These are phyloP conservation scores for Mycena crocata DNA, from an alignment of 768 basidiomycete species.

Conservation along the genomic window DNA sequence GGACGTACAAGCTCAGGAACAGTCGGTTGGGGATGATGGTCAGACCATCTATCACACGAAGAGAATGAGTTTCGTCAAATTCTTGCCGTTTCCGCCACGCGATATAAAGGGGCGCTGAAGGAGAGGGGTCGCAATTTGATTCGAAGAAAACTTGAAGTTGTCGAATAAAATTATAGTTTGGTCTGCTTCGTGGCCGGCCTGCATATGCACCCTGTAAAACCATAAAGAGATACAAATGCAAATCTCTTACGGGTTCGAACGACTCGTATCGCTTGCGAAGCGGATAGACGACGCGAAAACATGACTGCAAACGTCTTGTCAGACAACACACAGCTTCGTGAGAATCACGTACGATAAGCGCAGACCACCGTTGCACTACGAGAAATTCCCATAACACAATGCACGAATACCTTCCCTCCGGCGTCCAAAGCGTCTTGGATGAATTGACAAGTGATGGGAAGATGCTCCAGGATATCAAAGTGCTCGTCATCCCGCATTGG, in stretches of 20 bases:
- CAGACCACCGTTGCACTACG: slow-evolving; percentile 58
- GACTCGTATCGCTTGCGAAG: slow-evolving; percentile 45
- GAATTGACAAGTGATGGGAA: slow-evolving; percentile 58
- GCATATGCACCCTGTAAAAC: slow-evolving; percentile 6
- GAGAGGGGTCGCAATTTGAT: slow-evolving; percentile 48
- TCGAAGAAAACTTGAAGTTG: slow-evolving; percentile 52
- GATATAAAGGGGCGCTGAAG: slow-evolving; percentile 47
- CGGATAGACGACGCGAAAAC: slow-evolving; percentile 46
- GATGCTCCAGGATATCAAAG: slow-evolving; percentile 58
- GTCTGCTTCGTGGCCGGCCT: slow-evolving; percentile 53
- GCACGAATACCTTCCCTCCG: slow-evolving; percentile 60
- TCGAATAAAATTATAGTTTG: slow-evolving; percentile 57
- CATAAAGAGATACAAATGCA: slow-evolving; percentile 17
- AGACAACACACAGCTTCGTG: background rate
- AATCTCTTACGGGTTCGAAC: slow-evolving; percentile 46
- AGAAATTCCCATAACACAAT: slow-evolving; percentile 64
- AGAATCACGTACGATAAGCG: slow-evolving; percentile 49
- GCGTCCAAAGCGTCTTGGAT: slow-evolving; percentile 54
- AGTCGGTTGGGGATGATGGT: slow-evolving; percentile 47
- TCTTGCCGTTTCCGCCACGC: slow-evolving; percentile 53
- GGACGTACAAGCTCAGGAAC: slow-evolving; percentile 54
- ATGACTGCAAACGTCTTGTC: slow-evolving; percentile 40
- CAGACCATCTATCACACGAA: slow-evolving; percentile 49
- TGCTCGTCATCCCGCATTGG: slow-evolving; percentile 23
- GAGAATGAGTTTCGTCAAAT: slow-evolving; percentile 51